A percentile compares a stretch with the other conserved stretches of the same genome.
phyloP scores from a whole-genome alignment of 495 filamentous ascomycete species.

The Echria macrotheca region DNA sequence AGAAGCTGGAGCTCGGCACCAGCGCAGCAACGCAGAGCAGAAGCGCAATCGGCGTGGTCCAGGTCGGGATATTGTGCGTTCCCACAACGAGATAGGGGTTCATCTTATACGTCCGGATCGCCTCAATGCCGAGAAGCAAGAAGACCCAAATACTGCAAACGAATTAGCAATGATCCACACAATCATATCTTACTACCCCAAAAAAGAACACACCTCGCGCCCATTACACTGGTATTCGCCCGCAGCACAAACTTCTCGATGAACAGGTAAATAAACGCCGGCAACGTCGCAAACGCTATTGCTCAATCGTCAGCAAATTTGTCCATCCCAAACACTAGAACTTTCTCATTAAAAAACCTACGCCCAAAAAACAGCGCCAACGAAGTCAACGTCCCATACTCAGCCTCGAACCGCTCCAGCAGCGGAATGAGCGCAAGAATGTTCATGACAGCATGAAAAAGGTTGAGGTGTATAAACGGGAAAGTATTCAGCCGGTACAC shows the following conservation, averaged over 20 bases:
- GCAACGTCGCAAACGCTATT: slow-evolving; percentile 72
- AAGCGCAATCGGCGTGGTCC: slow-evolving; percentile 76
- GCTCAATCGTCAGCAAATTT: neutral
- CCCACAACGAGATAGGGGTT: slow-evolving; percentile 73
- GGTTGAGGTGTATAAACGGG: slow-evolving; percentile 75
- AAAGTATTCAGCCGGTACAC: slow-evolving; percentile 93
- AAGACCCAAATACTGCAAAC: slow-evolving; percentile 76
- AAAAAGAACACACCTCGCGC: slow-evolving; percentile 60
- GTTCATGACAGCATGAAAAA: slow-evolving; percentile 78
- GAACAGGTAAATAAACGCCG: slow-evolving; percentile 64
- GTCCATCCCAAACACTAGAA: neutral
- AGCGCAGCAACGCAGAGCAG: slow-evolving; percentile 67
- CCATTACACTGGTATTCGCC: slow-evolving; percentile 64
- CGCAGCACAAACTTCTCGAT: slow-evolving; percentile 63
- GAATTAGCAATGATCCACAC: neutral
- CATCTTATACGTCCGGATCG: slow-evolving; percentile 67
- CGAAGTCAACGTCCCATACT: slow-evolving; percentile 83
- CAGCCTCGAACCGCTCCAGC: slow-evolving; percentile 87
- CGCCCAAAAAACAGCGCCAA: slow-evolving; percentile 81
- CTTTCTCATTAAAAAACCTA: slow-evolving; percentile 46
- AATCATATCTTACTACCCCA: neutral
- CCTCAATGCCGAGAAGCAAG: slow-evolving; percentile 74
- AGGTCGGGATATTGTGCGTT: slow-evolving; percentile 77
- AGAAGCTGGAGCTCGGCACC: slow-evolving; percentile 70
- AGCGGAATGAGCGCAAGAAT: slow-evolving; percentile 73